A percentile compares a stretch with the other conserved stretches of the same genome.
phyloP scores from a whole-genome alignment of 2,329 filamentous ascomycete species.

The Paracorniculantispora psalliotae region DNA sequence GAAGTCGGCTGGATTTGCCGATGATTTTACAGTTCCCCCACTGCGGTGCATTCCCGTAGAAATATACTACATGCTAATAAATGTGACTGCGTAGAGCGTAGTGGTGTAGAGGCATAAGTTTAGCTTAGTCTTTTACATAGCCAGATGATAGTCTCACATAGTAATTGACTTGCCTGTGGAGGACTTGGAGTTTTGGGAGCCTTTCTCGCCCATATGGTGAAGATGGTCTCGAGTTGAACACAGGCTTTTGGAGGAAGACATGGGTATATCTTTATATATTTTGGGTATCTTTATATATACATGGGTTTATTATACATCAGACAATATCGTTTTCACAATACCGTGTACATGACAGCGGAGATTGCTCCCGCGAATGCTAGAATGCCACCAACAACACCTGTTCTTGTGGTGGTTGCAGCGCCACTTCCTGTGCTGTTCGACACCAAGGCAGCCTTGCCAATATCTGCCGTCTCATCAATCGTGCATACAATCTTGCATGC shows the following conservation, averaged over 20 bases:
- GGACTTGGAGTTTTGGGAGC: neutral
- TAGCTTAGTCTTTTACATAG: constrained; percentile 1
- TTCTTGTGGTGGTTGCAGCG: neutral
- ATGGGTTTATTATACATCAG: neutral
- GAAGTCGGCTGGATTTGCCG: constrained; percentile 15
- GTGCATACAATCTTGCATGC: constrained; percentile 28
- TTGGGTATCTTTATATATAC: neutral
- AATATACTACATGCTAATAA: constrained; percentile 13
- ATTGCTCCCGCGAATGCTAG: neutral
- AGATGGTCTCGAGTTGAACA: neutral
- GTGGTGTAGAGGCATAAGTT: neutral
- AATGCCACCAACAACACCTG: neutral
- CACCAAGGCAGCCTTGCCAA: constrained; percentile 21
- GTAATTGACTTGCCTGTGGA: constrained; percentile 6
- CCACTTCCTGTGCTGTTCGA: constrained; percentile 20
- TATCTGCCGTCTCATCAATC: constrained; percentile 29
- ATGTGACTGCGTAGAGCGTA: constrained; percentile 11
- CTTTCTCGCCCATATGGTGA: neutral
- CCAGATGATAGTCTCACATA: neutral
- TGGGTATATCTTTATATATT: neutral
- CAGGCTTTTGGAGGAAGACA: neutral
- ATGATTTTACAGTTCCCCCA: constrained; percentile 12
- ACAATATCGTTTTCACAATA: neutral
- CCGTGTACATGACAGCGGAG: neutral
- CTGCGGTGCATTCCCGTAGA: constrained; percentile 10